Evolutionary conservation across 2,329 filamentous ascomycete species (phyloP).

Genomic region (Colletotrichum gigasporum): DNA sequence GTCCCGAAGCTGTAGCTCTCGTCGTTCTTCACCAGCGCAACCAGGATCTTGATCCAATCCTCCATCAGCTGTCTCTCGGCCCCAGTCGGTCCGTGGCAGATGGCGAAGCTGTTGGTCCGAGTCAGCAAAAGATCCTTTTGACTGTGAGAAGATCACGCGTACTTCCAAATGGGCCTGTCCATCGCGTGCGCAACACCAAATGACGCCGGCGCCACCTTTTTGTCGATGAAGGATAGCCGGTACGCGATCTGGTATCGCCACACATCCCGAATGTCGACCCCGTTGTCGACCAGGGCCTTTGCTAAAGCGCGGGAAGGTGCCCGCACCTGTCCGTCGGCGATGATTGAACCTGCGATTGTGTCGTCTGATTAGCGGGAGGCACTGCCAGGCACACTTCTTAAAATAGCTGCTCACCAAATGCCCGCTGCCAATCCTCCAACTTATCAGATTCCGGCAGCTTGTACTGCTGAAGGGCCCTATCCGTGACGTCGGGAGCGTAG

Average conservation of each 20-base stretch:
- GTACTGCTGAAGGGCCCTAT: conserved; percentile 47
- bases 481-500: conserved; percentile 49
- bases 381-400: neutral
- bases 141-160: conserved; percentile 31
- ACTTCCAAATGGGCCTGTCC: conserved; percentile 55
- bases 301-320: conserved; percentile 46
- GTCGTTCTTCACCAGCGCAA: conserved; percentile 47
- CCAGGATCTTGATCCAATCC: conserved; percentile 47
- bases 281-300: conserved; percentile 41
- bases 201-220: conserved; percentile 45
- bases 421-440: conserved; percentile 45
- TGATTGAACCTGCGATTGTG: conserved; percentile 37
- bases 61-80: conserved; percentile 46
- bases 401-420: conserved; percentile 43
- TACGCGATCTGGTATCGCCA: conserved; percentile 55
- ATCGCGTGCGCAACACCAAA: conserved; percentile 49
- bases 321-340: conserved; percentile 50
- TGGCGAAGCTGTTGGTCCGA: conserved; percentile 41
- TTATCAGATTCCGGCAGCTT: conserved; percentile 40
- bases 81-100: conserved; percentile 47
- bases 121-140: neutral
- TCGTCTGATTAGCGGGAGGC: neutral
- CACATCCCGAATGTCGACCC: conserved; percentile 43
- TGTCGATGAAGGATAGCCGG: conserved; percentile 51
- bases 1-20: conserved; percentile 44